Percentiles rank a stretch among this genome's conserved stretches.
Evolutionary conservation across 805 yeast genomes (phyloP).

Genomic region (Pichia nakasei): DNA sequence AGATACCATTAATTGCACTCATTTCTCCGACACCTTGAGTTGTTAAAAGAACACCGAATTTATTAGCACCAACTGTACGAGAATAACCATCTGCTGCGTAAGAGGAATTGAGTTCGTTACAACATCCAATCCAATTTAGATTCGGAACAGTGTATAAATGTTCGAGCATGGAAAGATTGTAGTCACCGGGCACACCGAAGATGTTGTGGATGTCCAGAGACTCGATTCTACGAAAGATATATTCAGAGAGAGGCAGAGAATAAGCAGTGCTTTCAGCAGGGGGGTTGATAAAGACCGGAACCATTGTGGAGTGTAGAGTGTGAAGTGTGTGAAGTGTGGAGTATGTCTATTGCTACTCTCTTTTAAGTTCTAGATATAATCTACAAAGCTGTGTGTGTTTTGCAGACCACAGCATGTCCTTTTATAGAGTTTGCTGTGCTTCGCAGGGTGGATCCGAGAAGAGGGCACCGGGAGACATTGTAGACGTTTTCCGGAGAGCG

Average conservation of each 20-base stretch:
- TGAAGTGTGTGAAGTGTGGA: not conserved
- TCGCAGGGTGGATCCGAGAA: too few relatives aligned
- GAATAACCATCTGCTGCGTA: slow-evolving; percentile 90
- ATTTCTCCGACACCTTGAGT: slow-evolving; percentile 90
- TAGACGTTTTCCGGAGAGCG: too few relatives aligned
- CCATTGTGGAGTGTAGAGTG: slow-evolving; percentile 3
- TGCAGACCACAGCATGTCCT: too few relatives aligned
- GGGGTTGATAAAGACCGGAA: slow-evolving; percentile 13
- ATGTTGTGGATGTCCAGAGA: slow-evolving; percentile 48
- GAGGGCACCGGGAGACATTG: too few relatives aligned
- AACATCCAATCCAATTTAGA: slow-evolving; percentile 69
- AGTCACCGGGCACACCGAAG: slow-evolving; percentile 79
- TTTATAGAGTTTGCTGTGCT: too few relatives aligned
- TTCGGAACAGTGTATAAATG: slow-evolving; percentile 43
- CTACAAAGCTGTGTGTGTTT: too few relatives aligned
- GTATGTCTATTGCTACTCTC: too few relatives aligned
- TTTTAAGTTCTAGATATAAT: too few relatives aligned
- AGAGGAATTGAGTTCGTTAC: slow-evolving; percentile 86
- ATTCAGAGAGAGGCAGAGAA: slow-evolving; percentile 49
- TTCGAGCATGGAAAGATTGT: slow-evolving; percentile 60
- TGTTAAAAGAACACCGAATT: slow-evolving; percentile 58
- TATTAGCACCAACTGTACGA: slow-evolving; percentile 34
- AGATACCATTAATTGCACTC: slow-evolving; percentile 72
- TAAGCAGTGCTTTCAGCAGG: not conserved
- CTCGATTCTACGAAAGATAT: slow-evolving; percentile 50